Percentiles rank a stretch among this genome's conserved stretches.
Evolutionary conservation across 768 basidiomycete species (phyloP).

Genomic region (Coprinopsis marcescibilis): DNA sequence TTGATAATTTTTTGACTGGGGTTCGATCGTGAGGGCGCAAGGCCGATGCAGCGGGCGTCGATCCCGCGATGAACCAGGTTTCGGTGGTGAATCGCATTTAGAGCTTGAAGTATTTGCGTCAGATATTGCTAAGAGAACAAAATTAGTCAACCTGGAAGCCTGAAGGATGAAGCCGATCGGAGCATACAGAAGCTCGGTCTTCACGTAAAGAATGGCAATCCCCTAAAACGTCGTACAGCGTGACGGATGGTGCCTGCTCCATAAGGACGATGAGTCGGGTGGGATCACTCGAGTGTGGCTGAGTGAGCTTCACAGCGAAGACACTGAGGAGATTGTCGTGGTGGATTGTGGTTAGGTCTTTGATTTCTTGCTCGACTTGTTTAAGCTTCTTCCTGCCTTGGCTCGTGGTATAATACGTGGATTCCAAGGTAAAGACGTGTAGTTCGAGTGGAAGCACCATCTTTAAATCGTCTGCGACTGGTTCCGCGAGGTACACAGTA

Average conservation of each 20-base stretch:
- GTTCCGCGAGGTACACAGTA: conserved; percentile 67
- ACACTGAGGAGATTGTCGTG: conserved; percentile 64
- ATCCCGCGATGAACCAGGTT: conserved; percentile 73
- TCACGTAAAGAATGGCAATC: conserved; percentile 72
- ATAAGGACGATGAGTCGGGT: conserved; percentile 60
- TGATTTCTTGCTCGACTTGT: conserved; percentile 61
- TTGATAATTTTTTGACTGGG: conserved; percentile 55
- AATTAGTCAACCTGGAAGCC: too few species aligned
- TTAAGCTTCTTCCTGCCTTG: conserved; percentile 73
- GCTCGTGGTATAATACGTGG: conserved; percentile 59
- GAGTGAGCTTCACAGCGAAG: conserved; percentile 59
- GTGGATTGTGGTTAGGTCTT: conserved; percentile 49
- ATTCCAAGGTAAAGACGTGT: conserved; percentile 57
- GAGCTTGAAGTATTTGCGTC: conserved; percentile 61
- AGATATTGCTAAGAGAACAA: conserved; percentile 84
- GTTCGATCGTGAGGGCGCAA: conserved; percentile 45
- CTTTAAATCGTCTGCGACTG: conserved; percentile 60
- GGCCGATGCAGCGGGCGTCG: conserved; percentile 51
- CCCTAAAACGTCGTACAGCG: conserved; percentile 68
- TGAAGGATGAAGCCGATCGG: conserved; percentile 13
- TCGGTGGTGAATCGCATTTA: conserved; percentile 60
- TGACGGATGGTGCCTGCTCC: conserved; percentile 65
- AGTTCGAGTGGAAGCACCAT: conserved; percentile 59
- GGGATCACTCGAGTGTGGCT: conserved; percentile 41
- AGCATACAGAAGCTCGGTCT: conserved; percentile 58